These are phyloP conservation scores for Russula ochroleuca DNA, from an alignment of 768 basidiomycete species.

Conservation along the genomic window DNA sequence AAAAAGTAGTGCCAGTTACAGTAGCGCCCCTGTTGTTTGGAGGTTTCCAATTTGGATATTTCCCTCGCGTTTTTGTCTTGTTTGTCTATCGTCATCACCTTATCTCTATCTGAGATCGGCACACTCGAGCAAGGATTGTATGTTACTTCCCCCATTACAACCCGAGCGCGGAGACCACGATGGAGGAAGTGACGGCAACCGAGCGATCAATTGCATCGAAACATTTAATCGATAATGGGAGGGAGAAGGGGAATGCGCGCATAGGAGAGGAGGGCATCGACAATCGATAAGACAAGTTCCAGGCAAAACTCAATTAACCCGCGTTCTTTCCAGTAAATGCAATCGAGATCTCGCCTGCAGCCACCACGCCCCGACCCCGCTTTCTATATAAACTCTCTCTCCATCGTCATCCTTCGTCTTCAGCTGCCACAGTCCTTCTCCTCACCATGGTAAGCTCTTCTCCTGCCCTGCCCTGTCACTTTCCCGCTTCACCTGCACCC, in stretches of 20 bases:
- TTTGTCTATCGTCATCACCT: not conserved
- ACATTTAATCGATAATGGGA: not conserved
- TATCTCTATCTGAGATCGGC: slow-evolving; percentile 18
- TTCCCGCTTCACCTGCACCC: slow-evolving; percentile 6
- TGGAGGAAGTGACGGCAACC: not conserved
- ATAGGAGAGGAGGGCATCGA: not conserved
- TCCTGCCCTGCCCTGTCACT: not conserved
- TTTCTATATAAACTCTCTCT: slow-evolving; percentile 27
- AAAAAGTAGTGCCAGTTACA: too few species aligned
- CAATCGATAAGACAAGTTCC: slow-evolving; percentile 21
- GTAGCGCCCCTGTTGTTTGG: not conserved
- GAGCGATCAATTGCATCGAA: not conserved
- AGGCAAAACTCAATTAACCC: slow-evolving; percentile 18
- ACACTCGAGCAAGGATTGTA: too few species aligned
- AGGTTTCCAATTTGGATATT: not conserved
- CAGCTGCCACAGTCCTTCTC: slow-evolving; percentile 1
- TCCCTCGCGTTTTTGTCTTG: not conserved
- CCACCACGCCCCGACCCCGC: slow-evolving; percentile 23
- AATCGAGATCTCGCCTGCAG: slow-evolving; percentile 20
- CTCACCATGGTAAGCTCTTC: slow-evolving; percentile 23
- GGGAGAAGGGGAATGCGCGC: not conserved
- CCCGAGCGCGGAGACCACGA: not conserved
- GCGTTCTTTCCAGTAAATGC: slow-evolving; percentile 5
- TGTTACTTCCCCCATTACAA: not conserved
- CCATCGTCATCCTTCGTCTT: slow-evolving; percentile 11